A percentile compares a stretch with the other conserved stretches of the same genome.
phyloP scores from a whole-genome alignment of 768 basidiomycete species.

The Lentinula boryana region DNA sequence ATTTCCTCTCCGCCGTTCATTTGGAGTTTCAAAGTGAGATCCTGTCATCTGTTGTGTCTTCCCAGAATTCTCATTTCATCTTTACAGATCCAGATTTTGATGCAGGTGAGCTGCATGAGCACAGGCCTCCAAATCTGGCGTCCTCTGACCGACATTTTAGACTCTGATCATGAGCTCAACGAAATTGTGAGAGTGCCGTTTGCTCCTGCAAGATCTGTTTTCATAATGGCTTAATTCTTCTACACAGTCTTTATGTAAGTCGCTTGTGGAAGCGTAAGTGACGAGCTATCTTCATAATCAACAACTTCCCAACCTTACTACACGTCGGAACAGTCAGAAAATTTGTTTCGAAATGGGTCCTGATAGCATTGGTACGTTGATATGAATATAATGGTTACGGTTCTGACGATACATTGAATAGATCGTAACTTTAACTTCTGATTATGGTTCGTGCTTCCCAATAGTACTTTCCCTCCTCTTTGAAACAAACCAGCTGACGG shows the following conservation, averaged over 20 bases:
- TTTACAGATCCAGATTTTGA: neutral
- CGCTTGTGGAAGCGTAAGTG: conserved; percentile 2
- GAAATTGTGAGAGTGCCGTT: neutral
- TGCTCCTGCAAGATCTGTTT: neutral
- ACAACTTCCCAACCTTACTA: neutral
- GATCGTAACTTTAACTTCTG: neutral
- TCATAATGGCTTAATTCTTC: neutral
- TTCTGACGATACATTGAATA: neutral
- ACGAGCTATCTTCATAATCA: neutral
- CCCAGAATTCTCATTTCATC: neutral
- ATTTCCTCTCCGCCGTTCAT: neutral
- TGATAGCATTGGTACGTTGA: neutral
- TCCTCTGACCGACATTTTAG: neutral
- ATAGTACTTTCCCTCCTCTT: neutral
- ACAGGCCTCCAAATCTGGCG: too few relatives aligned
- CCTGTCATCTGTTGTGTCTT: neutral
- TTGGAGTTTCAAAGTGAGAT: conserved; percentile 2
- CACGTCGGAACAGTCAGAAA: neutral
- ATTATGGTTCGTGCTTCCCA: neutral
- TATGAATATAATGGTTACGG: too few relatives aligned
- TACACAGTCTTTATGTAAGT: neutral
- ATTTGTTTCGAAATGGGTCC: neutral
- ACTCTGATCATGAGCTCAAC: neutral
- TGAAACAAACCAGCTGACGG: neutral
- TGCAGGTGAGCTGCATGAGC: neutral